These are phyloP conservation scores for Paramarasmius palmivorus DNA, from an alignment of 1,284 basidiomycete species.

Conservation along the genomic window DNA sequence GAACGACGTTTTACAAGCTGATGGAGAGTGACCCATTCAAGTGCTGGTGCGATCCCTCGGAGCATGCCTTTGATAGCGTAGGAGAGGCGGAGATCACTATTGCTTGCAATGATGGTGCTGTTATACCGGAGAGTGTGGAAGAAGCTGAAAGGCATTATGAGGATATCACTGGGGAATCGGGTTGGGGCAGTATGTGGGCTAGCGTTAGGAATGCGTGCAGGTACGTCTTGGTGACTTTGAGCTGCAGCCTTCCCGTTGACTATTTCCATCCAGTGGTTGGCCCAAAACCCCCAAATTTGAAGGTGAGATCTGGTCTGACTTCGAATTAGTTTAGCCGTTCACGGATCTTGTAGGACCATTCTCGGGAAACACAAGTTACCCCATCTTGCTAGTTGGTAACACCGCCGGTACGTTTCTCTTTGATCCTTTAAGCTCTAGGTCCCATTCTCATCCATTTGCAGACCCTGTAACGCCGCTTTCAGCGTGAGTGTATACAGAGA, in stretches of 20 bases:
- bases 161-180: constrained; percentile 15
- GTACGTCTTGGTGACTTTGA: background rate
- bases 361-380: constrained; percentile 21
- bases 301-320: constrained; percentile 19
- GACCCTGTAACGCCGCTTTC: constrained; percentile 41
- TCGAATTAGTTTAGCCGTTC: background rate
- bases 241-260: no score
- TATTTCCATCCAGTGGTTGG: background rate
- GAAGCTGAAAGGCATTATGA: constrained; percentile 30
- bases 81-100: constrained; percentile 32
- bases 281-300: constrained; percentile 28
- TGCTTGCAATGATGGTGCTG: constrained; percentile 40
- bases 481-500: constrained; percentile 20
- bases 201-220: background rate
- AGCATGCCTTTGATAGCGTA: no score
- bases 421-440: background rate
- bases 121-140: constrained; percentile 28
- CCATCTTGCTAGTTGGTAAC: constrained; percentile 20
- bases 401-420: constrained; percentile 14
- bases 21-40: background rate
- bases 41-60: constrained; percentile 32
- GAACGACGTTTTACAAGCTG: constrained; percentile 27
- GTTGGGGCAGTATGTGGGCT: background rate
- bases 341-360: constrained; percentile 15
- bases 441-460: constrained; percentile 12